Conservation (phyloP, 2,329 filamentous ascomycete genomes). For the Hymenoscyphus fraxineus region DNA sequence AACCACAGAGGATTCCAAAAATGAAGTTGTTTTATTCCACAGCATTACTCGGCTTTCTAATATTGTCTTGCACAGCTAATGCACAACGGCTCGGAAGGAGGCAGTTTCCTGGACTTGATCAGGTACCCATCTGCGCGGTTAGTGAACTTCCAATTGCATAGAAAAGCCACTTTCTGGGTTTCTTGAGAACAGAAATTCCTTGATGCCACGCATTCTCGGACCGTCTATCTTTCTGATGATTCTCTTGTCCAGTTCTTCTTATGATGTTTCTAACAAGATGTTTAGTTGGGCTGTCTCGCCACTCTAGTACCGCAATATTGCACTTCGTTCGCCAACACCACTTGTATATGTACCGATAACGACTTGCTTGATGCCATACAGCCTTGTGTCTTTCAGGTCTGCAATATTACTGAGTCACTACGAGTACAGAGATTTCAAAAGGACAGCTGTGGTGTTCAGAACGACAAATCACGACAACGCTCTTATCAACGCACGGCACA, state of each 20-base stretch:
- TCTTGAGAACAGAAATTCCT: neutral
- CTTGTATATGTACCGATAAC: constrained; percentile 38
- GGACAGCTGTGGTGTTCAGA: constrained; percentile 37
- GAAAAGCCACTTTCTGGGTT: neutral
- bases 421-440: constrained; percentile 42
- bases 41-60: constrained; percentile 1
- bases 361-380: constrained; percentile 33
- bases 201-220: too few species aligned
- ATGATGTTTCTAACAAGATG: neutral
- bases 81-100: neutral
- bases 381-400: constrained; percentile 35
- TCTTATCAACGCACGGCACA: neutral
- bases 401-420: constrained; percentile 37
- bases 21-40: constrained; percentile 6
- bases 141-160: neutral
- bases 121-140: neutral
- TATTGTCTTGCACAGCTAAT: neutral
- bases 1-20: neutral
- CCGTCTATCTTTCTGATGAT: too few species aligned
- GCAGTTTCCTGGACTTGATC: neutral
- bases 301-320: constrained; percentile 13
- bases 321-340: constrained; percentile 35
- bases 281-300: neutral
- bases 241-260: neutral
- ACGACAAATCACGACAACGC: constrained; percentile 2